Base-by-base conservation (phyloP, 2,329 filamentous ascomycete genomes). In the Fusarium globosum region DNA sequence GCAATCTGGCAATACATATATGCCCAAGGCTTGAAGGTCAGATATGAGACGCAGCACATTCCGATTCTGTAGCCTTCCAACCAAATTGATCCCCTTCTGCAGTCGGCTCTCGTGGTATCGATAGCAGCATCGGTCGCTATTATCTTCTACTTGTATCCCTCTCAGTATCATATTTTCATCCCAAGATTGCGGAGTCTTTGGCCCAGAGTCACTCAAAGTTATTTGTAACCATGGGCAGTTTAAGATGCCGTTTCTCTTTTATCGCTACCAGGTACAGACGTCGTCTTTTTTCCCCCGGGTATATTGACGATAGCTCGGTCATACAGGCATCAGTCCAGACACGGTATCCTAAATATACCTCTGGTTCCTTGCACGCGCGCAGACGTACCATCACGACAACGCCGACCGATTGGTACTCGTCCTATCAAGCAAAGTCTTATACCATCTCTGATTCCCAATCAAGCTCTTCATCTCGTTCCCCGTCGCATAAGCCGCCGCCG, bases 281-380 rank as follows among this genome's bases (percentile, higher is more conserved):
- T 5, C 14, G 4, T 23, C 2, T 26, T 18, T 23, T 15, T 14
- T 12, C 10, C 18, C 6, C 12, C 6, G 15, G 6, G 4, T 30
- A 6, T 6, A 48, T 14, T 48, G 14, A 48, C 26, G 4, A 6
- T 7, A 26, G 45, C 7, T n/a, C 26, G 1, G 30, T 13, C 30
- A 18, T 26, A 13, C 1, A 26, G 16, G 16, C 6, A 13, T 13
- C n/a, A 23, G 13, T 12, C 23, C 42, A 41, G 13, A 13, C 1
- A 41, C 0, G 8, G 0, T n/a, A n/a, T n/a, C 20, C 18, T 1
- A 12, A 30, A 30, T 4, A 16, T 4, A 1, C 45, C 1, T n/a
- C 26, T 14, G 10, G 26, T 13, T 16, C 14, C 9, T 12, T 48
- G 26, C 14, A 11, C 6, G 8, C 26, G 2, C 10, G 12, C 10